Conservation (phyloP, 257 asterid genomes). For the Buddleja alternifolia region DNA sequence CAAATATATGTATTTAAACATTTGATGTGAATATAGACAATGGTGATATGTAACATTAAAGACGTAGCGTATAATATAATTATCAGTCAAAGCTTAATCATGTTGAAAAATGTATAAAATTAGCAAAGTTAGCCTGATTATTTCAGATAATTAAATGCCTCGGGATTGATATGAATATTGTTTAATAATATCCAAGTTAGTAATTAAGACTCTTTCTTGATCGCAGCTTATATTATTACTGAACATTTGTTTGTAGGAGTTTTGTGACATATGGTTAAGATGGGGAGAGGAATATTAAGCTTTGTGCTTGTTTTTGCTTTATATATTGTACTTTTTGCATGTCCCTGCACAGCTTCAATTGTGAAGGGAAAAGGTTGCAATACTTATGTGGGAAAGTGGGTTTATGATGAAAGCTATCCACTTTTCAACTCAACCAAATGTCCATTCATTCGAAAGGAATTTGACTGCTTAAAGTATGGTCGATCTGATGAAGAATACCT, state of each 20-base stretch:
- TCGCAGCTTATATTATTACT: too few species aligned
- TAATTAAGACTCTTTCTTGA: too few species aligned
- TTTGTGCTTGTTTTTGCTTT: neutral
- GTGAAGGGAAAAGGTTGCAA: constrained; percentile 27
- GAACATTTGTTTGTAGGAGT: neutral
- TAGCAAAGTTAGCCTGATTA: neutral
- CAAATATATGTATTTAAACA: too few species aligned
- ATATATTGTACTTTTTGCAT: neutral
- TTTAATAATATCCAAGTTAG: too few species aligned
- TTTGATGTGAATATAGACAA: too few species aligned
- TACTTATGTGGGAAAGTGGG: constrained; percentile 46
- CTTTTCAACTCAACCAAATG: constrained; percentile 41
- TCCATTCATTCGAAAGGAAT: constrained; percentile 43
- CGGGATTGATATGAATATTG: neutral
- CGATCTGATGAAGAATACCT: constrained; percentile 40
- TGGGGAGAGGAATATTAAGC: neutral
- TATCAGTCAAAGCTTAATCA: neutral
- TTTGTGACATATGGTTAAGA: neutral
- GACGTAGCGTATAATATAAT: neutral
- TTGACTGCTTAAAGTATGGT: constrained; percentile 47
- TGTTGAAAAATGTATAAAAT: neutral
- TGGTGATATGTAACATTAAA: too few species aligned
- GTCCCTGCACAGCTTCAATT: neutral
- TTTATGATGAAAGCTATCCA: constrained; percentile 39
- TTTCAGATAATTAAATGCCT: neutral